phyloP scores from a whole-genome alignment of 2,329 filamentous ascomycete species.

The Pseudocercospora musae region DNA sequence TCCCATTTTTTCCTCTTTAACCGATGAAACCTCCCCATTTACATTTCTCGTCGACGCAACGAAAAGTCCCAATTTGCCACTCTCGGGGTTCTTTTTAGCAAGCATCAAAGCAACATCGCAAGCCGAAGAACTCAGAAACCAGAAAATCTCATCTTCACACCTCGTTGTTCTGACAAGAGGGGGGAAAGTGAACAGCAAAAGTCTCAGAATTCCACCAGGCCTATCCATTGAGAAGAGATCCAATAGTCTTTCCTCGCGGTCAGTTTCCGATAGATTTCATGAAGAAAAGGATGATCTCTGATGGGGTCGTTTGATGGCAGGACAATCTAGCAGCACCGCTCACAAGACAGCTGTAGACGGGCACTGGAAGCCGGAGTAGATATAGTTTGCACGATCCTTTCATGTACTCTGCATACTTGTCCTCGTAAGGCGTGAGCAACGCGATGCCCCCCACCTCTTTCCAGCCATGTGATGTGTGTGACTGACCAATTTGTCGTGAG shows the following conservation, averaged over 20 bases:
- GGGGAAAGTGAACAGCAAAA: conserved; percentile 34
- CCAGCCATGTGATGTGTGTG: conserved; percentile 68
- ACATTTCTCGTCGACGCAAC: conserved; percentile 58
- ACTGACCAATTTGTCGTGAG: conserved; percentile 55
- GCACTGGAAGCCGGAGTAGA: conserved; percentile 17
- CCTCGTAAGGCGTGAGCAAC: conserved; percentile 61
- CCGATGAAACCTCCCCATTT: conserved; percentile 53
- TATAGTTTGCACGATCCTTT: conserved; percentile 19
- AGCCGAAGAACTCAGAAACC: conserved; percentile 67
- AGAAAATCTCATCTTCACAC: conserved; percentile 50
- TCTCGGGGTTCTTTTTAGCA: conserved; percentile 49
- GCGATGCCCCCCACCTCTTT: too few species aligned
- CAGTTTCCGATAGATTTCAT: conserved; percentile 46
- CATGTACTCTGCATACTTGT: conserved; percentile 37
- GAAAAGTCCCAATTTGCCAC: conserved; percentile 56
- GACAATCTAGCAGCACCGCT: conserved; percentile 19
- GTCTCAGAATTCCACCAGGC: conserved; percentile 60
- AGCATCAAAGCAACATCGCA: conserved; percentile 62
- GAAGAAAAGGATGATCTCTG: conserved; percentile 12
- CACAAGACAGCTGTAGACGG: conserved; percentile 19
- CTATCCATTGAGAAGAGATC: conserved; percentile 74
- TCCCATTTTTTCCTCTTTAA: conserved; percentile 71
- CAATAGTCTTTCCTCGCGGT: conserved; percentile 49
- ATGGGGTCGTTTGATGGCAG: not conserved
- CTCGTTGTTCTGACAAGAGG: conserved; percentile 40